phyloP scores from a whole-genome alignment of 2,329 filamentous ascomycete species.

The Hypoxylon sp. region DNA sequence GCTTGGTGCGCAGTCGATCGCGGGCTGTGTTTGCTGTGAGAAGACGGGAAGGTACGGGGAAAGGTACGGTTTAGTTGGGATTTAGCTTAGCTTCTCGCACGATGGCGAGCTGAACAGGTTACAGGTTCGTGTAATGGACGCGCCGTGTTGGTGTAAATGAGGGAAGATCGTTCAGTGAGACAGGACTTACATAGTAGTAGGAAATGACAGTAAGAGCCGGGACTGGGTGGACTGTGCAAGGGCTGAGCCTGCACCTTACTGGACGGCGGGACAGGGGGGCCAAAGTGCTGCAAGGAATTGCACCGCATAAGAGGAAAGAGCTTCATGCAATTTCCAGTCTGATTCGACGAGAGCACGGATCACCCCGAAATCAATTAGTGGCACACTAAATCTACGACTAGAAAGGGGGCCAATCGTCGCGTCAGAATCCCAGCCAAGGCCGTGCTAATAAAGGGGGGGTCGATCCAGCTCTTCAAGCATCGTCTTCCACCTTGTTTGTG shows the following conservation, averaged over 20 bases:
- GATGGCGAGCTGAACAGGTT: no score
- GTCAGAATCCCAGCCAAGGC: slow-evolving; percentile 36
- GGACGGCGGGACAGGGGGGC: slow-evolving; percentile 30
- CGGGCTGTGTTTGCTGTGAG: slow-evolving; percentile 12
- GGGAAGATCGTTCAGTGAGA: slow-evolving; percentile 9
- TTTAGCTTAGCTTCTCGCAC: slow-evolving; percentile 4
- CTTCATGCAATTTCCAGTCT: slow-evolving; percentile 35
- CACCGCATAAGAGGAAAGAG: slow-evolving; percentile 14
- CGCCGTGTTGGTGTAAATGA: slow-evolving; percentile 44
- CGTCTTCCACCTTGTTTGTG: slow-evolving; percentile 16
- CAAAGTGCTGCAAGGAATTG: slow-evolving; percentile 32
- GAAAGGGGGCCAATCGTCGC: slow-evolving; percentile 42
- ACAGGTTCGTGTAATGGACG: slow-evolving; percentile 42
- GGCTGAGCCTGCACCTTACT: slow-evolving; percentile 25
- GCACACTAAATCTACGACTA: slow-evolving; percentile 26
- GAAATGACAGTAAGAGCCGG: no score
- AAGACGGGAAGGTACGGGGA: no score
- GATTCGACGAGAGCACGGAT: slow-evolving; percentile 30
- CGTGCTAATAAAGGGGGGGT: slow-evolving; percentile 15
- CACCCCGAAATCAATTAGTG: slow-evolving; percentile 10
- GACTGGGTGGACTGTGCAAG: slow-evolving; percentile 24
- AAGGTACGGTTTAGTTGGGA: no score
- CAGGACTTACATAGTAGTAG: no score
- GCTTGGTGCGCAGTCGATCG: slow-evolving; percentile 7
- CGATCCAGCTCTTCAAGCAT: slow-evolving; percentile 23